Evolutionary conservation across 352 stramenopile genomes (phyloP).

Genomic region (Pelagophyceae sp.): DNA sequence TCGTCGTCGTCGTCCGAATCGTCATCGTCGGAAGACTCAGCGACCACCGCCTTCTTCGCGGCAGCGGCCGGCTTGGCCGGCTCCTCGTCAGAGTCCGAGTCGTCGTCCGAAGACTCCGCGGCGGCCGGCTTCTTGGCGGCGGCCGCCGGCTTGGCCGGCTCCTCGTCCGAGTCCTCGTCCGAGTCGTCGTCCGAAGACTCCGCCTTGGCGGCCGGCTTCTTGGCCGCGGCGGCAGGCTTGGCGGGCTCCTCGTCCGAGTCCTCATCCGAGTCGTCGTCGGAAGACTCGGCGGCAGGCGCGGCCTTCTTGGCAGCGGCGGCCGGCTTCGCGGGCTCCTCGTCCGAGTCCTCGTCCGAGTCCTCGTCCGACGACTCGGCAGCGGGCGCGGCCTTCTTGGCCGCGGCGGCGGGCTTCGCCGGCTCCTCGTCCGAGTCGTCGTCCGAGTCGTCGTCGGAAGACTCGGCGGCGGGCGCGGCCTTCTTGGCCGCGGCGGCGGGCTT

Average conservation of each 20-base stretch:
- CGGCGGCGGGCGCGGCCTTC: too few relatives aligned
- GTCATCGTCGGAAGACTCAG: not conserved
- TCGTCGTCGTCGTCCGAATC: slow-evolving; percentile 48
- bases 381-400: slow-evolving; percentile 32
- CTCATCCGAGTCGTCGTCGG: slow-evolving; percentile 36
- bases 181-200: slow-evolving; percentile 46
- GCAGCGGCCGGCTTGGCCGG: slow-evolving; percentile 38
- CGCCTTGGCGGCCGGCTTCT: slow-evolving; percentile 36
- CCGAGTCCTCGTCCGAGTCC: slow-evolving; percentile 30
- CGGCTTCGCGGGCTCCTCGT: slow-evolving; percentile 45
- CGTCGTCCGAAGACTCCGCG: slow-evolving; percentile 29
- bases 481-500: slow-evolving; percentile 52
- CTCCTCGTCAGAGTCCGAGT: slow-evolving; percentile 32
- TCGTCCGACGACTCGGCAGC: slow-evolving; percentile 14
- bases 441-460: slow-evolving; percentile 27
- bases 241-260: slow-evolving; percentile 37
- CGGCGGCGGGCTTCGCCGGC: slow-evolving; percentile 40
- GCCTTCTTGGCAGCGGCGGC: slow-evolving; percentile 47
- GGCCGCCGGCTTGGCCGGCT: slow-evolving; percentile 40
- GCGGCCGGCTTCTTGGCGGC: not conserved
- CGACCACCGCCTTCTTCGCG: slow-evolving; percentile 55
- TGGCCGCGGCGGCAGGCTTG: slow-evolving; percentile 43
- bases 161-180: slow-evolving; percentile 54
- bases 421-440: slow-evolving; percentile 49
- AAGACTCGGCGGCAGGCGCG: slow-evolving; percentile 32